These are phyloP conservation scores for Chloromonas sp. DNA, from an alignment of 163 green algal genomes.

Conservation along the genomic window DNA sequence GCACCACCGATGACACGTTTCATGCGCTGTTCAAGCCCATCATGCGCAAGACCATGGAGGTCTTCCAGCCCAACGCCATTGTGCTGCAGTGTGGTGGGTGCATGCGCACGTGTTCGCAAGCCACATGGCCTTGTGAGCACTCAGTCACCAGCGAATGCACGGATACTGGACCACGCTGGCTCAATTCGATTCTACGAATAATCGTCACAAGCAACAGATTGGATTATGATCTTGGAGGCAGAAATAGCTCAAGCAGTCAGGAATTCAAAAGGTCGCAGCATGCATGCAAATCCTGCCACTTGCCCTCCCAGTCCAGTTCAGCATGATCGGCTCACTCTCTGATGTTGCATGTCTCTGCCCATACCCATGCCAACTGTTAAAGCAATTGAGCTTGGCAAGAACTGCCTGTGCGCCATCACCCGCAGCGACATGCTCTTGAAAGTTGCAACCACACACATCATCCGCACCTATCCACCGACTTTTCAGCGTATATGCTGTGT, in stretches of 20 bases:
- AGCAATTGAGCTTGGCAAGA: too few species aligned
- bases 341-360: too few species aligned
- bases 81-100: slow-evolving; percentile 63
- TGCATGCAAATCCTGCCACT: neutral
- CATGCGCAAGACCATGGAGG: slow-evolving; percentile 83
- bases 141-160: neutral
- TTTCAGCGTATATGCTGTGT: too few species aligned
- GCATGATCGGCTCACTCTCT: too few species aligned
- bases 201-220: too few species aligned
- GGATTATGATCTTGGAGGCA: neutral
- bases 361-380: too few species aligned
- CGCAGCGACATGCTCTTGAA: too few species aligned
- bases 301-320: too few species aligned
- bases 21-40: slow-evolving; percentile 82
- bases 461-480: too few species aligned
- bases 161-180: neutral
- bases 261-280: neutral
- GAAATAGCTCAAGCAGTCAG: neutral
- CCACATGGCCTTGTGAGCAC: neutral
- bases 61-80: slow-evolving; percentile 72
- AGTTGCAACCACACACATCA: too few species aligned
- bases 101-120: neutral
- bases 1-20: slow-evolving; percentile 62
- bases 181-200: neutral
- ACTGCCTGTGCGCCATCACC: too few species aligned